These are phyloP conservation scores for Trypanosoma vivax DNA, from an alignment of 208 protist species.

Conservation along the genomic window DNA sequence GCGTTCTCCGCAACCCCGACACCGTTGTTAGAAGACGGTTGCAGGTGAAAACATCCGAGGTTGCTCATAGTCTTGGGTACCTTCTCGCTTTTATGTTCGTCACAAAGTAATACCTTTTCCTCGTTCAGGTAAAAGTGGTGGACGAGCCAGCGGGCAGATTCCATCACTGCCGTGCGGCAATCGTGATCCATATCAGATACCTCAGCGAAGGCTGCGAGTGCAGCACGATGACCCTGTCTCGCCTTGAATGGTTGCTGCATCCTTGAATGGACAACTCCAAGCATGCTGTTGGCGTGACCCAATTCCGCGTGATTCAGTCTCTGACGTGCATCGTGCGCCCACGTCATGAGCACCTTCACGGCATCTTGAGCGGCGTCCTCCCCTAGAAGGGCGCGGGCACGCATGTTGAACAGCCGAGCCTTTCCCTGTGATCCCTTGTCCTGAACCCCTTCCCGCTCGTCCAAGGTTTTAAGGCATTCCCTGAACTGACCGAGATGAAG, in stretches of 20 bases:
- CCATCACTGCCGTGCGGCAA: conserved; percentile 33
- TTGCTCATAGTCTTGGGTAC: conserved; percentile 1
- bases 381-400: conserved; percentile 66
- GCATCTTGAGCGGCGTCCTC: conserved; percentile 48
- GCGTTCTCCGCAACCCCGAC: conserved; percentile 1
- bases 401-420: conserved; percentile 55
- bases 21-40: conserved; percentile 1
- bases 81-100: conserved; percentile 1
- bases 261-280: conserved; percentile 56
- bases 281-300: conserved; percentile 51
- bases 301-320: conserved; percentile 56
- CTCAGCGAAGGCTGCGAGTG: conserved; percentile 40
- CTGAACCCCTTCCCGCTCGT: conserved; percentile 78
- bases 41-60: neutral
- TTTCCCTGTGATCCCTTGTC: conserved; percentile 67
- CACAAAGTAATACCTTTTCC: conserved; percentile 48
- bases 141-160: conserved; percentile 78
- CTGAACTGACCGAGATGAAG: conserved; percentile 78
- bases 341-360: conserved; percentile 71
- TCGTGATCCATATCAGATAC: conserved; percentile 26
- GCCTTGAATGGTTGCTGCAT: conserved; percentile 53
- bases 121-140: conserved; percentile 79
- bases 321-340: conserved; percentile 64
- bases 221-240: conserved; percentile 50
- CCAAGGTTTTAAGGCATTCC: conserved; percentile 59